Evolutionary conservation across 2,329 filamentous ascomycete species (phyloP).

Genomic region (Claviceps sp.): DNA sequence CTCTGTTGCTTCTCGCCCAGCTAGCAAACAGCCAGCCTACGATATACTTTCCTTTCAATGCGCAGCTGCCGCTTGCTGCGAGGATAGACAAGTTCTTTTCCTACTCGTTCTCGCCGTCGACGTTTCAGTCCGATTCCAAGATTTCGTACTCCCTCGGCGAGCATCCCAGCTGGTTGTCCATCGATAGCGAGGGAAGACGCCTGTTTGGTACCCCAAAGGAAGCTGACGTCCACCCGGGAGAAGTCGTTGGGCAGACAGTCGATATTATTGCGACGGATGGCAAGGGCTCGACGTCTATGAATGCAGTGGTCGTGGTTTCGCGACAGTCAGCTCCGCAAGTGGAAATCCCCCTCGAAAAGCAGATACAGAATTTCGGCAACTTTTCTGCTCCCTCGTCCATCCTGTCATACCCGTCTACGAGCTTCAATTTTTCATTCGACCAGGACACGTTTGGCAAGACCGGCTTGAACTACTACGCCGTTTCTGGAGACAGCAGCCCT

Average conservation of each 20-base stretch:
- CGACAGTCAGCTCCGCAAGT: slow-evolving; percentile 39
- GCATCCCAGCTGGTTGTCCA: slow-evolving; percentile 59
- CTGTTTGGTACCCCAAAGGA: slow-evolving; percentile 57
- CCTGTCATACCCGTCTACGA: slow-evolving; percentile 36
- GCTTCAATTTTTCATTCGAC: slow-evolving; percentile 41
- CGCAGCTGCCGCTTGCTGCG: slow-evolving; percentile 70
- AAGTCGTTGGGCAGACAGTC: slow-evolving; percentile 47
- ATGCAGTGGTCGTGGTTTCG: slow-evolving; percentile 59
- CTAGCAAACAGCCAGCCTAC: slow-evolving; percentile 26
- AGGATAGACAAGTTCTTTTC: slow-evolving; percentile 52
- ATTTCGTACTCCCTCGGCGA: slow-evolving; percentile 54
- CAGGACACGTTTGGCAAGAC: slow-evolving; percentile 48
- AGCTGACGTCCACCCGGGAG: slow-evolving; percentile 31
- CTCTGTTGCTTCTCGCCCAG: slow-evolving; percentile 15
- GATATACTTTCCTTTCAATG: slow-evolving; percentile 61
- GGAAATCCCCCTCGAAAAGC: slow-evolving; percentile 40
- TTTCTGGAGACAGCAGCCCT: slow-evolving; percentile 64
- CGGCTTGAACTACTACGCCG: slow-evolving; percentile 59
- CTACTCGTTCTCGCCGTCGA: slow-evolving; percentile 59
- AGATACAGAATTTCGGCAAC: slow-evolving; percentile 43
- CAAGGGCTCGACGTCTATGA: slow-evolving; percentile 48
- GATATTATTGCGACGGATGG: slow-evolving; percentile 56
- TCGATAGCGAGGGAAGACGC: slow-evolving; percentile 51
- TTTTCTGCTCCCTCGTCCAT: slow-evolving; percentile 48
- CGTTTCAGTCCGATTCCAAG: slow-evolving; percentile 52